phyloP scores from a whole-genome alignment of 345 rosid genomes.

The Clausena lansium region DNA sequence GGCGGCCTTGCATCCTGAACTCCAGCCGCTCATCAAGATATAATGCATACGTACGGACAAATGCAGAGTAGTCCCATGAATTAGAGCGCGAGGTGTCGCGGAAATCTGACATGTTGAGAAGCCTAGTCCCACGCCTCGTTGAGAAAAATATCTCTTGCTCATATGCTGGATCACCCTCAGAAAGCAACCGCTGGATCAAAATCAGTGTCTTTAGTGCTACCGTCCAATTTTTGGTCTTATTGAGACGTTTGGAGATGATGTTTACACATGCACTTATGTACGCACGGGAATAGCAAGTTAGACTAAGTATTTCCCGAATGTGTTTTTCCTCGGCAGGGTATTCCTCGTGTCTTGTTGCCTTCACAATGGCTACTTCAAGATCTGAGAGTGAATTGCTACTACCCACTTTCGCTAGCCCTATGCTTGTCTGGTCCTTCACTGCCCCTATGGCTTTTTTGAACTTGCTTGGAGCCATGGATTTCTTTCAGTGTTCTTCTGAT shows the following conservation, averaged over 20 bases:
- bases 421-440: constrained; percentile 89
- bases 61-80: constrained; percentile 84
- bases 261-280: constrained; percentile 54
- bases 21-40: constrained; percentile 83
- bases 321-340: constrained; percentile 78
- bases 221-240: constrained; percentile 81
- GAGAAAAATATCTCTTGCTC: constrained; percentile 95
- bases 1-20: constrained; percentile 59
- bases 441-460: constrained; percentile 73
- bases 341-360: constrained; percentile 87
- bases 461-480: constrained; percentile 66
- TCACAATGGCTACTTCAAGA: constrained; percentile 81
- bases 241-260: constrained; percentile 62
- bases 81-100: constrained; percentile 51
- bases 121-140: constrained; percentile 73
- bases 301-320: constrained; percentile 68
- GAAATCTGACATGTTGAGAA: constrained; percentile 84
- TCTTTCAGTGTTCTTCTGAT: no score
- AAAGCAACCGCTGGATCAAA: constrained; percentile 59
- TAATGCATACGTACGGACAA: constrained; percentile 70
- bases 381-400: constrained; percentile 64
- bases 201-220: constrained; percentile 82
- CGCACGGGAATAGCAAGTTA: constrained; percentile 64
- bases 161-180: constrained; percentile 67
- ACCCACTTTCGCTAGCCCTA: constrained; percentile 77